phyloP scores from a whole-genome alignment of 2,329 filamentous ascomycete species.

The Beauveria australis region DNA sequence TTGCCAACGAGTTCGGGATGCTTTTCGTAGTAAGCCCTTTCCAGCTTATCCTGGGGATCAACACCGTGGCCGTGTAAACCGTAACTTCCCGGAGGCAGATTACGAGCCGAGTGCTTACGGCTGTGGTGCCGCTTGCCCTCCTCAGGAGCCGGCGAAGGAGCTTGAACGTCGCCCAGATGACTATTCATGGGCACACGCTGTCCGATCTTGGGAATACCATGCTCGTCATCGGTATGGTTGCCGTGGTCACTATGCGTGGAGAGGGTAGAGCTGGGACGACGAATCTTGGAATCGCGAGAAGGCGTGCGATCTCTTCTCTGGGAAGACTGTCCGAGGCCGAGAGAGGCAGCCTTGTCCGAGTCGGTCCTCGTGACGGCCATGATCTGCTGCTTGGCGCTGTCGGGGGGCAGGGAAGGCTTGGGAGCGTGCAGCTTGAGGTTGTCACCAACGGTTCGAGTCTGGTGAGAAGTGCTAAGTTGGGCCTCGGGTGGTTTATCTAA shows the following conservation, averaged over 20 bases:
- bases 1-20: constrained; percentile 76
- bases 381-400: constrained; percentile 76
- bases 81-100: constrained; percentile 78
- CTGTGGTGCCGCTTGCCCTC: constrained; percentile 48
- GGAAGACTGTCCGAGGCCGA: constrained; percentile 65
- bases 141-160: constrained; percentile 60
- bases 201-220: constrained; percentile 88
- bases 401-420: constrained; percentile 73
- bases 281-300: constrained; percentile 46
- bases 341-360: constrained; percentile 77
- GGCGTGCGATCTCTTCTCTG: constrained; percentile 41
- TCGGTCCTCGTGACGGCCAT: constrained; percentile 82
- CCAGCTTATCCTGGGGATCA: constrained; percentile 68
- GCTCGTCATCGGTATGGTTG: constrained; percentile 58
- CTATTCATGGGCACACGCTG: constrained; percentile 90
- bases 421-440: constrained; percentile 85
- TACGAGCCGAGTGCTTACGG: constrained; percentile 64
- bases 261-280: constrained; percentile 54
- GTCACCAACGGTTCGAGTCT: constrained; percentile 69
- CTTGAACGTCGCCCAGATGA: constrained; percentile 90
- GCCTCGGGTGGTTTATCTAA: constrained; percentile 34
- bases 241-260: constrained; percentile 43
- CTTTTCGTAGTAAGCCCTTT: constrained; percentile 87
- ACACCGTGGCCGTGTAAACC: constrained; percentile 84
- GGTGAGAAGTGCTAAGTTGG: constrained; percentile 47